phyloP scores from a whole-genome alignment of 2,329 filamentous ascomycete species.

The Diaporthe velutina region DNA sequence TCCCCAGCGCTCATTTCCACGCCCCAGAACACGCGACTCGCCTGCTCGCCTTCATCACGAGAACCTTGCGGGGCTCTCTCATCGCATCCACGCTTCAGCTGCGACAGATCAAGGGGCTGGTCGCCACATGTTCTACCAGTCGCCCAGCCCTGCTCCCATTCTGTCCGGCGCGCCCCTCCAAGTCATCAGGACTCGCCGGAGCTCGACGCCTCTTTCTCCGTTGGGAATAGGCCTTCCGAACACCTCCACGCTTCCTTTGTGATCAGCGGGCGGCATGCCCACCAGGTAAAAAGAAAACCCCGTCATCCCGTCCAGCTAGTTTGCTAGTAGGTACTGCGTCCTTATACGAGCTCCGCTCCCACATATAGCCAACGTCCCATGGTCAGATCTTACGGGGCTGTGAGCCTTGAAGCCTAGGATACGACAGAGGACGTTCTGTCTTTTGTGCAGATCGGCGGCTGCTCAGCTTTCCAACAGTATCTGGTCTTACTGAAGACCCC shows the following conservation, averaged over 20 bases:
- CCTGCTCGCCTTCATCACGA: conserved; percentile 23
- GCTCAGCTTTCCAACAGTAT: not conserved
- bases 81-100: conserved; percentile 1
- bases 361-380: not conserved
- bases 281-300: not conserved
- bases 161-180: not conserved
- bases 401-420: conserved; percentile 1
- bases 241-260: not conserved
- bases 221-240: conserved; percentile 3
- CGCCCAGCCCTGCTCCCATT: not conserved
- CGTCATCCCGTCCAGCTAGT: not conserved
- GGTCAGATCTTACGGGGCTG: not conserved
- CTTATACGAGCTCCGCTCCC: not conserved
- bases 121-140: not conserved
- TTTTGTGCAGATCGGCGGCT: not conserved
- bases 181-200: conserved; percentile 2
- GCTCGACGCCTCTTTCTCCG: conserved; percentile 24
- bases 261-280: not conserved
- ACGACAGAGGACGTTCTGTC: not conserved
- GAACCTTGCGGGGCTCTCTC: conserved; percentile 31
- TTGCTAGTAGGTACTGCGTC: not conserved
- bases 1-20: conserved; percentile 25
- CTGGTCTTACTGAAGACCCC: not conserved
- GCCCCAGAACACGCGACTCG: conserved; percentile 34
- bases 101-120: conserved; percentile 22